These are phyloP conservation scores for Cyclostephanos tholiformis DNA, from an alignment of 108 stramenopile species.

Conservation along the genomic window DNA sequence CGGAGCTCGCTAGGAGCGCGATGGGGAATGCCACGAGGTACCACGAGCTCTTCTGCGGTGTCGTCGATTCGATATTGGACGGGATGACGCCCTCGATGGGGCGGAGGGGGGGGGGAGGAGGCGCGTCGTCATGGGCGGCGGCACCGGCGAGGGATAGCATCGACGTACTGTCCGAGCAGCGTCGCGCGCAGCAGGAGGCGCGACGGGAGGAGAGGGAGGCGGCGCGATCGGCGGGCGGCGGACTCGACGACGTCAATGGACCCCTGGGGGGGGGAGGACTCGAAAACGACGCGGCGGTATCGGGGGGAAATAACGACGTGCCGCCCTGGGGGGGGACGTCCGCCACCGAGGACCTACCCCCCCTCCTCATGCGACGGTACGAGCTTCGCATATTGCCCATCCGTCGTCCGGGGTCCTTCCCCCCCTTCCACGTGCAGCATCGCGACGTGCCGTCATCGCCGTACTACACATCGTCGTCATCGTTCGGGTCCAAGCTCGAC, in stretches of 20 bases:
- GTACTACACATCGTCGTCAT: not conserved
- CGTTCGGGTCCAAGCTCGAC: not conserved
- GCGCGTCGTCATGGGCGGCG: not conserved
- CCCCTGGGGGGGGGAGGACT: conserved; percentile 50
- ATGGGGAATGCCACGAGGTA: conserved; percentile 75
- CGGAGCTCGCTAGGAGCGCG: conserved; percentile 68
- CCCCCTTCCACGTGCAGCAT: conserved; percentile 70
- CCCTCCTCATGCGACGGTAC: conserved; percentile 81
- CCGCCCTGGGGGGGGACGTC: conserved; percentile 16
- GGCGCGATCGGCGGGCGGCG: conserved; percentile 20
- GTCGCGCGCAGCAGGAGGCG: conserved; percentile 64
- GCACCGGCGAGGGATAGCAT: conserved; percentile 60
- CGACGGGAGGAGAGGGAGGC: conserved; percentile 46
- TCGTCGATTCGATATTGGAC: conserved; percentile 65
- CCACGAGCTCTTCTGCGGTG: conserved; percentile 68
- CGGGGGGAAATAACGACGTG: conserved; percentile 12
- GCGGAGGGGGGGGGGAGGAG: conserved; percentile 10
- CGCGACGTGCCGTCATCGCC: conserved; percentile 10
- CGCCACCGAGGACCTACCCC: conserved; percentile 74
- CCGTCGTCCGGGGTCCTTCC: conserved; percentile 57
- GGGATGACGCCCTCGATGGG: conserved; percentile 9
- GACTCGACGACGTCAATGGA: conserved; percentile 43
- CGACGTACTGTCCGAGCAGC: conserved; percentile 83
- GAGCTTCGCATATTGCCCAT: conserved; percentile 78
- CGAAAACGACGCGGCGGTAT: conserved; percentile 59